These are phyloP conservation scores for Anthostomella pinea DNA, from an alignment of 2,329 filamentous ascomycete genomes.

Conservation along the genomic window DNA sequence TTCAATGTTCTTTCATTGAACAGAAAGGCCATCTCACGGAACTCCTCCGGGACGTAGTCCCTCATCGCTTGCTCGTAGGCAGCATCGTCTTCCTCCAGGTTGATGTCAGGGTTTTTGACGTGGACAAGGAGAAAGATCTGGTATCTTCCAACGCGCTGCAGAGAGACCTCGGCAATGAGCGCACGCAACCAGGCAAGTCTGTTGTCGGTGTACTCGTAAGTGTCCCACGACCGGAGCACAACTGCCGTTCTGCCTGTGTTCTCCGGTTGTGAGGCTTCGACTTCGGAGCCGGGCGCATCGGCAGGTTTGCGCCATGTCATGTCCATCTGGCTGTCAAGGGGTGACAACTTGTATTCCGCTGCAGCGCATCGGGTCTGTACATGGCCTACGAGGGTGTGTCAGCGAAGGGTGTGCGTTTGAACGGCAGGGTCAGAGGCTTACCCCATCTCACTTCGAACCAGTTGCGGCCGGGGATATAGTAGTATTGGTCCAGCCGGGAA, in stretches of 20 bases:
- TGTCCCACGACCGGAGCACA: slow-evolving; percentile 57
- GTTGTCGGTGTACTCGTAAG: slow-evolving; percentile 56
- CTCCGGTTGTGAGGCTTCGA: neutral
- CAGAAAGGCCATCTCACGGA: slow-evolving; percentile 62
- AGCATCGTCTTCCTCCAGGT: slow-evolving; percentile 49
- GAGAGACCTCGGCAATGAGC: slow-evolving; percentile 57
- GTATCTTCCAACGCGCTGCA: slow-evolving; percentile 60
- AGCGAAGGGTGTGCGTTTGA: no score
- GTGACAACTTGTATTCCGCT: neutral
- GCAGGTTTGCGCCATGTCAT: slow-evolving; percentile 6
- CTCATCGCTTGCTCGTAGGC: slow-evolving; percentile 50
- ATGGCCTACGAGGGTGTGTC: no score
- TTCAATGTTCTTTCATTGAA: slow-evolving; percentile 67
- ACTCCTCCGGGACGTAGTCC: slow-evolving; percentile 57
- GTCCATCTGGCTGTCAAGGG: slow-evolving; percentile 4
- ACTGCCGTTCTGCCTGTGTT: slow-evolving; percentile 41
- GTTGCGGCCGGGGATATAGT: slow-evolving; percentile 5
- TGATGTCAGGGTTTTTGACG: slow-evolving; percentile 53
- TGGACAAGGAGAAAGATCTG: slow-evolving; percentile 59
- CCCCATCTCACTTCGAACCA: slow-evolving; percentile 18
- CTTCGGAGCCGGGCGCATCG: neutral
- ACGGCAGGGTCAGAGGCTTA: slow-evolving; percentile 4
- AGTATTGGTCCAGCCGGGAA: slow-evolving; percentile 11
- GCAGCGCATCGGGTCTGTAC: neutral
- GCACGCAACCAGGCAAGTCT: slow-evolving; percentile 59